These are phyloP conservation scores for Amylocystis lapponica DNA, from an alignment of 768 basidiomycete genomes.

Conservation along the genomic window DNA sequence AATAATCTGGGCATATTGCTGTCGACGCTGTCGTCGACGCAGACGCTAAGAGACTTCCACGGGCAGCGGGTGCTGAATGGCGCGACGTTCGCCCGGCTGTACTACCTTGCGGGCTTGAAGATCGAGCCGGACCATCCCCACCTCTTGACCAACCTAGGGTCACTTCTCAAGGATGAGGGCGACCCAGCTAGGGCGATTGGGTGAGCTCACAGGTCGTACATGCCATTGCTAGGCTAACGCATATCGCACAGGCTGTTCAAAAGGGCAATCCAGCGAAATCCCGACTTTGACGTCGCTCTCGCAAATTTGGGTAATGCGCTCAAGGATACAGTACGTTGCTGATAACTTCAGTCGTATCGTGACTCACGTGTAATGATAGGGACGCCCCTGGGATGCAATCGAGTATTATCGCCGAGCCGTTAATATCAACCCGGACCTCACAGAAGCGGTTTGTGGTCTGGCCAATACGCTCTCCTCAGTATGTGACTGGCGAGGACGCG, in stretches of 20 bases:
- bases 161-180: slow-evolving; percentile 45
- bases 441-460: slow-evolving; percentile 45
- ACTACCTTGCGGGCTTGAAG: slow-evolving; percentile 40
- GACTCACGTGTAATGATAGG: slow-evolving; percentile 21
- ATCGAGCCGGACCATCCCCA: slow-evolving; percentile 43
- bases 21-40: slow-evolving; percentile 26
- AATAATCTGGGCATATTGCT: slow-evolving; percentile 48
- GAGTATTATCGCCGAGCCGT: slow-evolving; percentile 41
- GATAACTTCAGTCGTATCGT: not conserved
- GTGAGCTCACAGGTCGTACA: slow-evolving; percentile 20
- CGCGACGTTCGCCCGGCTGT: slow-evolving; percentile 34
- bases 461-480: slow-evolving; percentile 39
- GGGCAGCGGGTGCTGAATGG: slow-evolving; percentile 20
- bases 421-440: slow-evolving; percentile 34
- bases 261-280: slow-evolving; percentile 34
- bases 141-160: slow-evolving; percentile 45
- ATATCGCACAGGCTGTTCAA: slow-evolving; percentile 30
- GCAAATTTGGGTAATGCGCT: slow-evolving; percentile 48
- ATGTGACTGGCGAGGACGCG: slow-evolving; percentile 41
- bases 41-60: slow-evolving; percentile 9
- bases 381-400: slow-evolving; percentile 37
- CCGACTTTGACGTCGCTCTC: slow-evolving; percentile 45
- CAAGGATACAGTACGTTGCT: slow-evolving; percentile 36
- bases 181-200: slow-evolving; percentile 35
- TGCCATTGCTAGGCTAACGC: not conserved